phyloP scores from a whole-genome alignment of 2,329 filamentous ascomycete genomes.

The Nannizziopsis barbatae region DNA sequence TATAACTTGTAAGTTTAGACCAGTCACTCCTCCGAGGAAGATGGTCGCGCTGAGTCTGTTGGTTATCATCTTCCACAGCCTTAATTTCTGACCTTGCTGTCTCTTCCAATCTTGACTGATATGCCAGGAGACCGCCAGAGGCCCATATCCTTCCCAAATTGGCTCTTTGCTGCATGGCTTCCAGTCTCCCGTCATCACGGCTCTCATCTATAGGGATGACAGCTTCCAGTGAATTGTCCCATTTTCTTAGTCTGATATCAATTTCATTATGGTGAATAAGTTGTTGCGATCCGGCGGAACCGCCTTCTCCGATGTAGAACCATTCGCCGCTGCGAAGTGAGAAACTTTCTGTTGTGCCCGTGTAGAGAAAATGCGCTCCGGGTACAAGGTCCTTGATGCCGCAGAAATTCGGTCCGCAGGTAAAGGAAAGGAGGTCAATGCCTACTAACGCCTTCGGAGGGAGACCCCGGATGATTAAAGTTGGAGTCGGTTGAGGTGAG shows the following conservation, averaged over 20 bases:
- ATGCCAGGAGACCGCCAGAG: constrained; percentile 35
- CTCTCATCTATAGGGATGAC: constrained; percentile 25
- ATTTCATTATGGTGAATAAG: constrained; percentile 21
- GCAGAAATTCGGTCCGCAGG: constrained; percentile 49
- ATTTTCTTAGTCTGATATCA: constrained; percentile 46
- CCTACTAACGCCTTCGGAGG: constrained; percentile 42
- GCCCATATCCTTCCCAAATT: constrained; percentile 48
- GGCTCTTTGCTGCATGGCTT: constrained; percentile 42
- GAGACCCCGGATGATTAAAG: constrained; percentile 35
- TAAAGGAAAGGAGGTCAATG: constrained; percentile 49
- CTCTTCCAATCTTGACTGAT: constrained; percentile 26
- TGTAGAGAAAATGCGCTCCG: constrained; percentile 53
- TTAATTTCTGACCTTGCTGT: constrained; percentile 16
- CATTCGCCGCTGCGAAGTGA: constrained; percentile 53
- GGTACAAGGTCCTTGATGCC: constrained; percentile 49
- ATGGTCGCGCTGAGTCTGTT: constrained; percentile 2
- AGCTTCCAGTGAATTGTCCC: constrained; percentile 35
- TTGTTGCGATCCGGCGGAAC: constrained; percentile 2
- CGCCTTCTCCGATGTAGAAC: constrained; percentile 40
- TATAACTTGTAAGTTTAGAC: constrained; percentile 40
- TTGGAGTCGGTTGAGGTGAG: constrained; percentile 27
- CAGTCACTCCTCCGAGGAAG: constrained; percentile 37
- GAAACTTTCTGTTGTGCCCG: constrained; percentile 45
- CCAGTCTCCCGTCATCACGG: constrained; percentile 33
- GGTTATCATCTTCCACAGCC: constrained; percentile 10